These are phyloP conservation scores for Evernia prunastri DNA, from an alignment of 495 filamentous ascomycete genomes.

Conservation along the genomic window DNA sequence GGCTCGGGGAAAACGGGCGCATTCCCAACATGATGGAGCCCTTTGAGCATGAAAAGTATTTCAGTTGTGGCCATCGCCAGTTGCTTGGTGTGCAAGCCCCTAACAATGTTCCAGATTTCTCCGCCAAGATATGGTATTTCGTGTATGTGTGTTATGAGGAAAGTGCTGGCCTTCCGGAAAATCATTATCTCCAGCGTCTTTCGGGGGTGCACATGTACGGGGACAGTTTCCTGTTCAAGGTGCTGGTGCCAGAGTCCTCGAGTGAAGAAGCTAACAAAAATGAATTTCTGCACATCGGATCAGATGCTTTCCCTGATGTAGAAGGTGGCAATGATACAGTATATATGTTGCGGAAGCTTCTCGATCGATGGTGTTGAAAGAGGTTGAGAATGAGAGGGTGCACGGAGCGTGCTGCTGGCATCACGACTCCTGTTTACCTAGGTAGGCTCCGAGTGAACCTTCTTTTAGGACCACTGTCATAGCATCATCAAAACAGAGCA, in stretches of 20 bases:
- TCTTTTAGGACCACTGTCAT: too few relatives aligned
- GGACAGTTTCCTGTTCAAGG: neutral
- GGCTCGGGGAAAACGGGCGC: too few relatives aligned
- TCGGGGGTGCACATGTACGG: neutral
- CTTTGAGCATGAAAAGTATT: too few relatives aligned
- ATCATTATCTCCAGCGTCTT: neutral
- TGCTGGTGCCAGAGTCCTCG: too few relatives aligned
- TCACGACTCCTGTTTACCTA: too few relatives aligned
- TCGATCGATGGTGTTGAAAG: too few relatives aligned
- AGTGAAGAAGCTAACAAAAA: neutral
- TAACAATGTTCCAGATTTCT: neutral
- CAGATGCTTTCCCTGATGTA: neutral
- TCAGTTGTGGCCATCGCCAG: neutral
- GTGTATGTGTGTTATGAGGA: neutral
- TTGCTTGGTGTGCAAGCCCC: neutral
- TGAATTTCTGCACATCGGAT: neutral
- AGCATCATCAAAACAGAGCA: too few relatives aligned
- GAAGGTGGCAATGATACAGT: neutral
- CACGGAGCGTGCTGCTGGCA: too few relatives aligned
- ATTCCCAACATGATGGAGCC: too few relatives aligned
- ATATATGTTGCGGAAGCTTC: neutral
- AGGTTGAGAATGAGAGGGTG: too few relatives aligned
- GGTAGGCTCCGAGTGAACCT: too few relatives aligned
- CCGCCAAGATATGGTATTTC: neutral
- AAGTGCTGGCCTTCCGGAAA: neutral